A percentile compares a stretch with the other conserved stretches of the same genome.
phyloP scores from a whole-genome alignment of 2,329 filamentous ascomycete genomes.

The Ceratocystis huliohia region DNA sequence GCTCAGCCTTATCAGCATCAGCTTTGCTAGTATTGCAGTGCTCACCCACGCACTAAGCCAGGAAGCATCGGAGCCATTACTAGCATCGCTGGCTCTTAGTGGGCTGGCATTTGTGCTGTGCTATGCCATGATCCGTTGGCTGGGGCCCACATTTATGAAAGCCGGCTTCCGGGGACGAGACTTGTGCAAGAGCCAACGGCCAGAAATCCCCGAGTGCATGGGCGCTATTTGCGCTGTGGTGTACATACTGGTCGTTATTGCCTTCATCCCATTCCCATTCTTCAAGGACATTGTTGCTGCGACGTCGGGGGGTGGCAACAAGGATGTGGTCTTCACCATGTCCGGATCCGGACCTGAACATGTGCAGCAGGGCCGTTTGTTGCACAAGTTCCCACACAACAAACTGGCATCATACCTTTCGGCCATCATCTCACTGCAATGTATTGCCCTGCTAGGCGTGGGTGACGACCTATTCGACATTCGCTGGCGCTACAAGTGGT shows the following conservation, averaged over 20 bases:
- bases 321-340: constrained; percentile 62
- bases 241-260: constrained; percentile 75
- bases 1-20: constrained; percentile 47
- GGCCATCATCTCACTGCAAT: constrained; percentile 83
- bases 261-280: constrained; percentile 93
- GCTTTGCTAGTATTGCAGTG: constrained; percentile 56
- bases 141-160: constrained; percentile 76
- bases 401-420: constrained; percentile 96
- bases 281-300: constrained; percentile 96
- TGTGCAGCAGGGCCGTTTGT: constrained; percentile 67
- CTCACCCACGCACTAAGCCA: constrained; percentile 67
- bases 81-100: constrained; percentile 79
- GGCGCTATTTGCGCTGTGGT: constrained; percentile 85
- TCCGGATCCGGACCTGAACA: constrained; percentile 33
- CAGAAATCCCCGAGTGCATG: constrained; percentile 90
- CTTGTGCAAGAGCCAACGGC: constrained; percentile 56
- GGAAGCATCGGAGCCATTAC: constrained; percentile 68
- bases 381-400: constrained; percentile 87
- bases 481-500: constrained; percentile 95
- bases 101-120: constrained; percentile 68
- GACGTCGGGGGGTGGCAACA: constrained; percentile 84
- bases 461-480: constrained; percentile 97
- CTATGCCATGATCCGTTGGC: constrained; percentile 84
- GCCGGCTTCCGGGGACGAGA: constrained; percentile 84
- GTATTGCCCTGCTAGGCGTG: constrained; percentile 79